Base-by-base conservation (phyloP, 2,329 filamentous ascomycete genomes). In the Neocatenulostroma microsporum region DNA sequence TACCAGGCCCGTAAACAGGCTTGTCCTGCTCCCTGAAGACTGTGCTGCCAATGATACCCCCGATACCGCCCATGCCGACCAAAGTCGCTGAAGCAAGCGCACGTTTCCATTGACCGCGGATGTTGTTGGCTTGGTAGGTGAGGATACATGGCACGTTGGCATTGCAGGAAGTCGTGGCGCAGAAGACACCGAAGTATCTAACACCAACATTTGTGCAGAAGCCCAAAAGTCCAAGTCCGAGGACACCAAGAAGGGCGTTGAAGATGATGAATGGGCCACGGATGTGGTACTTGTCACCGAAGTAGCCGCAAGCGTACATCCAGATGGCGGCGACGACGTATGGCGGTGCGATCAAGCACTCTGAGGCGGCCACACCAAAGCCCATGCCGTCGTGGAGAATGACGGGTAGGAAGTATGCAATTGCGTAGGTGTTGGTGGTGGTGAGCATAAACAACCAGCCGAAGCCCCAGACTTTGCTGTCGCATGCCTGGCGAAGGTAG, bases 101-200 rank as follows among this genome's bases (percentile, higher is more conserved):
- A 31, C 86, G 76, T 66, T 89, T 93, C 84, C 84, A 93, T 63
- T 91, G 84, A 0, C 84, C n/a, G n/a, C n/a, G n/a, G n/a, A n/a
- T n/a, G n/a, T n/a, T n/a, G n/a, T n/a, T n/a, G n/a, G n/a, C n/a
- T n/a, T n/a, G n/a, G n/a, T n/a, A 91, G 0, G 83, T 74, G 66
- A 93, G 76, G 30, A 76, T 69, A 2, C 77, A 70, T 0, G 86
- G 85, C 4, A 89, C 69, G 56, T 91, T 54, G 46, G 79, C 48
- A 30, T 58, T 58, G 40, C 42, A 48, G 21, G 47, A 49, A 2
- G 53, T 53, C 3, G 55, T 58, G 21, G 57, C 57, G 29, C 60
- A 48, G 51, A 60, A 61, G 38, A 57, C 56, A n/a, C 56, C 57
- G 31, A 56, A 53, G 46, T 61, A 61, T 11, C 58, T 48, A 1